These are phyloP conservation scores for Ambispora gerdemannii DNA, from an alignment of 192 early-diverging fungal species.

Conservation along the genomic window DNA sequence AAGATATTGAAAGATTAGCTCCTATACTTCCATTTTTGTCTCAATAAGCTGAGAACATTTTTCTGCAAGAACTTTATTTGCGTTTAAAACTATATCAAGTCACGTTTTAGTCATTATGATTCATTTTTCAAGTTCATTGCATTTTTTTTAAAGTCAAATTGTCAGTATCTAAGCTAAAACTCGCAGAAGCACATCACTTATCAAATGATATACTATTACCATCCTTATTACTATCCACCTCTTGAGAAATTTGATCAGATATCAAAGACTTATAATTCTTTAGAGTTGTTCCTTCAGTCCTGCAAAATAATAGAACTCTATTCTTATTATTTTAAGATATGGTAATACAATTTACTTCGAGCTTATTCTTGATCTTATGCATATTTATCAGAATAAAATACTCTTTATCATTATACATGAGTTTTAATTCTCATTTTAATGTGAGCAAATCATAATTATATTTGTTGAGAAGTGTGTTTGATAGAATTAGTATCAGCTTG, in stretches of 20 bases:
- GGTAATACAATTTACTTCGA: too few relatives aligned
- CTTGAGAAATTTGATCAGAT: too few relatives aligned
- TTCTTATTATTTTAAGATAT: background rate
- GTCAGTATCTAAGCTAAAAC: background rate
- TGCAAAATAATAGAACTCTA: too few relatives aligned
- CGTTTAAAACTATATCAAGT: background rate
- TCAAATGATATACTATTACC: constrained; percentile 4
- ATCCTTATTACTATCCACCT: background rate
- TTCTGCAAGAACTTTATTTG: background rate
- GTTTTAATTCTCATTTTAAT: background rate
- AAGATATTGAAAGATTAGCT: background rate
- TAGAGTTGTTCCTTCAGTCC: too few relatives aligned
- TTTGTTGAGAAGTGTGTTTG: constrained; percentile 17
- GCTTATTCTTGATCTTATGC: too few relatives aligned
- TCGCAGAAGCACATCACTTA: constrained; percentile 4
- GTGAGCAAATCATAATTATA: too few relatives aligned
- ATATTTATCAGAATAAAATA: constrained; percentile 9
- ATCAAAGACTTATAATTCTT: background rate
- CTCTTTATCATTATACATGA: background rate
- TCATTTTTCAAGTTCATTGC: constrained; percentile 1
- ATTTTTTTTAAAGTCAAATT: background rate
- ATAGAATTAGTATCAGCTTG: constrained; percentile 1
- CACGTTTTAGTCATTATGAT: background rate
- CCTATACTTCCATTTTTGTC: background rate
- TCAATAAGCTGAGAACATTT: background rate